Evolutionary conservation across 805 yeast species (phyloP).

Genomic region (Wickerhamiella vanderwaltii): DNA sequence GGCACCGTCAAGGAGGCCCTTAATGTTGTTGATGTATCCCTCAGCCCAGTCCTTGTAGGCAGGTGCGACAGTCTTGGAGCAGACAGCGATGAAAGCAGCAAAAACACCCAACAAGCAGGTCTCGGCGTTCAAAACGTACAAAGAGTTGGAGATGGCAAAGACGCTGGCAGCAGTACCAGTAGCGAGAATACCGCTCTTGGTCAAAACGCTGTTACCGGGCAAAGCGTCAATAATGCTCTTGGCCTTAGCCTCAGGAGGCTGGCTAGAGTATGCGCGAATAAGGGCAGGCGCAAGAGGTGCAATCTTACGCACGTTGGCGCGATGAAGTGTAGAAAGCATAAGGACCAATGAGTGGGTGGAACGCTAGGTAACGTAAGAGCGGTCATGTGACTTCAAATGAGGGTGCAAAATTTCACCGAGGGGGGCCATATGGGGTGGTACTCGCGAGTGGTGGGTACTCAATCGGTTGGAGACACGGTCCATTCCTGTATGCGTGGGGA

Average conservation of each 20-base stretch:
- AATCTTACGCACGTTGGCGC: conserved; percentile 10
- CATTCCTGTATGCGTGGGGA: too few species aligned
- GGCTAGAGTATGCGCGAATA: conserved; percentile 25
- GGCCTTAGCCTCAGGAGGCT: conserved; percentile 76
- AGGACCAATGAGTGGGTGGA: conserved; percentile 8
- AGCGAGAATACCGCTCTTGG: conserved; percentile 92
- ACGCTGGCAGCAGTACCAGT: conserved; percentile 89
- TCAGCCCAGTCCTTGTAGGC: conserved; percentile 90
- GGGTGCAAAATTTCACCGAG: too few species aligned
- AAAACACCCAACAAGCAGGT: conserved; percentile 74
- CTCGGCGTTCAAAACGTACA: conserved; percentile 90
- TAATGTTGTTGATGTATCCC: conserved; percentile 68
- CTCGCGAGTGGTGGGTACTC: too few species aligned
- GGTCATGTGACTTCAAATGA: not conserved
- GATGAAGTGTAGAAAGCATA: conserved; percentile 10
- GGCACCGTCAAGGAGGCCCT: conserved; percentile 71
- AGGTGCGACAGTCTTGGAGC: conserved; percentile 85
- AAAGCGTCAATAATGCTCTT: conserved; percentile 76
- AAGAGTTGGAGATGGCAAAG: conserved; percentile 87
- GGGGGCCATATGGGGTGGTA: too few species aligned
- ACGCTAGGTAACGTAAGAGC: conserved; percentile 7
- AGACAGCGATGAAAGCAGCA: conserved; percentile 57
- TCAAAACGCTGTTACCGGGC: conserved; percentile 78
- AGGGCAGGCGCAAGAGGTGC: conserved; percentile 12
- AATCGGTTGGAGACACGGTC: too few species aligned